Evolutionary conservation across 148 eudicot genomes (phyloP).

Genomic region (Cornus kousa): DNA sequence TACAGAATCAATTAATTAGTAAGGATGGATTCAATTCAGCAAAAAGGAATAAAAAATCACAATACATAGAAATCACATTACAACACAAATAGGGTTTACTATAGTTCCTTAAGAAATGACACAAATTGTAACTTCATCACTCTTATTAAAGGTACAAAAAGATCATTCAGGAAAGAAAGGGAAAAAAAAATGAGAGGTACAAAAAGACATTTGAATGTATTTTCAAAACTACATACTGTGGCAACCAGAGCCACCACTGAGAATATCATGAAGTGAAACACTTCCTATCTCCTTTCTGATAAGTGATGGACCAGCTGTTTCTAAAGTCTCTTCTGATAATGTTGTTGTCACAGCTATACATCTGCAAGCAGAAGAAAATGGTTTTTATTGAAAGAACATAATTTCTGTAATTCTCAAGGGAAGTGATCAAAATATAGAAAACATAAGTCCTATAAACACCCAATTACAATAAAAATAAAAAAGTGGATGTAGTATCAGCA

Average conservation of each 20-base stretch:
- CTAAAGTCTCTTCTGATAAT: conserved; percentile 67
- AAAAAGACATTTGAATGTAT: conserved; percentile 23
- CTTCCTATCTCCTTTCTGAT: conserved; percentile 83
- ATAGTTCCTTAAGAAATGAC: conserved; percentile 15
- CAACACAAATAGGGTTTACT: conserved; percentile 24
- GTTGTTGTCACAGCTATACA: conserved; percentile 98
- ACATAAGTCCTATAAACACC: not conserved
- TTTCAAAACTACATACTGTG: conserved; percentile 75
- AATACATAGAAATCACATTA: conserved; percentile 19
- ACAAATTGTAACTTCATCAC: conserved; percentile 3
- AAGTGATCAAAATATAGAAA: not conserved
- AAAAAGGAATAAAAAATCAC: conserved; percentile 11
- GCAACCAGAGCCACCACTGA: conserved; percentile 77
- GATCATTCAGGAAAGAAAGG: not conserved
- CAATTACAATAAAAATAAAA: not conserved
- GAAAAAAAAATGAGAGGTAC: not conserved
- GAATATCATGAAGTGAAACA: conserved; percentile 76
- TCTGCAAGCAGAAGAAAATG: conserved; percentile 46
- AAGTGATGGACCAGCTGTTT: conserved; percentile 72
- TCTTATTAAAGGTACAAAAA: conserved; percentile 18
- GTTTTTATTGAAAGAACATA: not conserved
- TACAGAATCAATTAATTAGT: not conserved
- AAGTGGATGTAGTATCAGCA: conserved; percentile 1
- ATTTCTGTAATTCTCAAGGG: not conserved
- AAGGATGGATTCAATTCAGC: not conserved